Evolutionary conservation across 805 yeast genomes (phyloP).

Genomic region (Hanseniaspora guilliermondii): DNA sequence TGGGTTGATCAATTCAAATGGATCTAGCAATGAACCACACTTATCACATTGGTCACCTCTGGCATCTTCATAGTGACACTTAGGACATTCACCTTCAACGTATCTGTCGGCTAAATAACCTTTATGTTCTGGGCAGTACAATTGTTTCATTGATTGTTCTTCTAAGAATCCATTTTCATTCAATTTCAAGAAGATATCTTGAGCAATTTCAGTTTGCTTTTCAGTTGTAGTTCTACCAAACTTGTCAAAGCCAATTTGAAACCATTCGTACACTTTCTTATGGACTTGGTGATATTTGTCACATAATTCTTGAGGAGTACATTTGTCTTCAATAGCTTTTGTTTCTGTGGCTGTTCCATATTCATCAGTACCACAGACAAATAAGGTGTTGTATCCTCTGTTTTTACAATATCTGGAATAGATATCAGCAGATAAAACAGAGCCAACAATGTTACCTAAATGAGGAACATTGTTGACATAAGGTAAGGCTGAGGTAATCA

Average conservation of each 20-base stretch:
- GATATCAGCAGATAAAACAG: slow-evolving; percentile 88
- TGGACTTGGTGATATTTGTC: slow-evolving; percentile 82
- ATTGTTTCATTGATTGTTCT: slow-evolving; percentile 77
- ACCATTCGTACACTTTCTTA: slow-evolving; percentile 89
- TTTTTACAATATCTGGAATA: slow-evolving; percentile 80
- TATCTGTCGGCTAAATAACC: slow-evolving; percentile 91
- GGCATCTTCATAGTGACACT: slow-evolving; percentile 90
- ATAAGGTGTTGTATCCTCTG: slow-evolving; percentile 77
- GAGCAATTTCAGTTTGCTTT: slow-evolving; percentile 88
- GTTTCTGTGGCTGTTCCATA: slow-evolving; percentile 99
- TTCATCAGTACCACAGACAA: slow-evolving; percentile 94
- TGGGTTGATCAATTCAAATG: slow-evolving; percentile 86
- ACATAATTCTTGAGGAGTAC: slow-evolving; percentile 79
- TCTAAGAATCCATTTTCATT: slow-evolving; percentile 68
- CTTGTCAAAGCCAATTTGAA: slow-evolving; percentile 83
- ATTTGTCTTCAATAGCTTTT: slow-evolving; percentile 87
- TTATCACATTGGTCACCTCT: slow-evolving; percentile 99
- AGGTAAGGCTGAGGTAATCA: slow-evolving; percentile 93
- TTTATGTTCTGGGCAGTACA: slow-evolving; percentile 80
- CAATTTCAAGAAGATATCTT: slow-evolving; percentile 72
- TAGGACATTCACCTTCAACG: slow-evolving; percentile 96
- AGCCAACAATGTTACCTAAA: slow-evolving; percentile 91
- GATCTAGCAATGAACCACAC: slow-evolving; percentile 81
- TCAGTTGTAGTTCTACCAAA: slow-evolving; percentile 95
- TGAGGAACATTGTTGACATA: slow-evolving; percentile 98